Evolutionary conservation across 352 stramenopile species (phyloP).

Genomic region (Pythium aristosporum): DNA sequence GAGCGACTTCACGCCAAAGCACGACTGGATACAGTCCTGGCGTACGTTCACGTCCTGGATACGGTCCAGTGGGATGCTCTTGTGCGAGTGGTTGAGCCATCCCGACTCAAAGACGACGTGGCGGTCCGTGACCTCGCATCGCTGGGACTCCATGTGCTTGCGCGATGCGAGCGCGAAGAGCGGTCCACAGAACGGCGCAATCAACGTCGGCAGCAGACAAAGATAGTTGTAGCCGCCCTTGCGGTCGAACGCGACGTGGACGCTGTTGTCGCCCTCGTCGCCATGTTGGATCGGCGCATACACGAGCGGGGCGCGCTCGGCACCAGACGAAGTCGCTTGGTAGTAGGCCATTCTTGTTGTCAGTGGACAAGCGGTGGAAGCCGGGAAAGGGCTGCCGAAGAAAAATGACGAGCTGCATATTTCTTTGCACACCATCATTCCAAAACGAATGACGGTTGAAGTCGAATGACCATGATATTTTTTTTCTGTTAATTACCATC

Average conservation of each 20-base stretch:
- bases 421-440: background rate
- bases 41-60: slow-evolving; percentile 51
- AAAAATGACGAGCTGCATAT: background rate
- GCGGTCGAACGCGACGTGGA: slow-evolving; percentile 26
- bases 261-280: slow-evolving; percentile 10
- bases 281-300: background rate
- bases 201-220: slow-evolving; percentile 18
- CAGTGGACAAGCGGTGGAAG: background rate
- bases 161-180: slow-evolving; percentile 26
- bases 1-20: slow-evolving; percentile 32
- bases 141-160: slow-evolving; percentile 38
- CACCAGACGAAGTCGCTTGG: background rate
- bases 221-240: slow-evolving; percentile 20
- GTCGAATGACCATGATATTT: no score
- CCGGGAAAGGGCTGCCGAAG: background rate
- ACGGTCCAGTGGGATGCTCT: slow-evolving; percentile 45
- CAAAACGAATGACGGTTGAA: background rate
- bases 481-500: no score
- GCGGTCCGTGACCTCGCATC: slow-evolving; percentile 38
- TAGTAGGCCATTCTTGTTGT: background rate
- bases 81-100: slow-evolving; percentile 42
- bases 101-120: slow-evolving; percentile 39
- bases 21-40: slow-evolving; percentile 37
- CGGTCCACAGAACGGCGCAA: slow-evolving; percentile 19
- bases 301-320: background rate